These are phyloP conservation scores for Chrysoporthe cubensis DNA, from an alignment of 2,329 filamentous ascomycete genomes.

Conservation along the genomic window DNA sequence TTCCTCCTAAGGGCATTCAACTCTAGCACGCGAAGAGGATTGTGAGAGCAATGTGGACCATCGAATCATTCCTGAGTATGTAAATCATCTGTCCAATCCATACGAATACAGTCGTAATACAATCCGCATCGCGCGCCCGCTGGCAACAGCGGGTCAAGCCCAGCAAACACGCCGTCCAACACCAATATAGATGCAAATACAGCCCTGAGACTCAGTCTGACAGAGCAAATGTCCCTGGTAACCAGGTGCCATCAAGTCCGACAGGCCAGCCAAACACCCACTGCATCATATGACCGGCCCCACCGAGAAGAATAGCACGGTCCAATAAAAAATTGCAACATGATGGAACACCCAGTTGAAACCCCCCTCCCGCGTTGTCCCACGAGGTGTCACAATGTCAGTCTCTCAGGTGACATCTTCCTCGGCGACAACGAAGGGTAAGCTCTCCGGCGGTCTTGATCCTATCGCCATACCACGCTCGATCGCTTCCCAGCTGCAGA, in stretches of 20 bases:
- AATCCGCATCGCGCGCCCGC: not conserved
- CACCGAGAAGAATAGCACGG: too few species aligned
- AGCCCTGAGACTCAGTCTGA: not conserved
- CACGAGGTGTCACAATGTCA: slow-evolving; percentile 1
- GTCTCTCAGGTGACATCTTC: slow-evolving; percentile 4
- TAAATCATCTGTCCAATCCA: slow-evolving; percentile 15
- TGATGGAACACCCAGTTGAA: too few species aligned
- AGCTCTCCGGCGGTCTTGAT: slow-evolving; percentile 28
- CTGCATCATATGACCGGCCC: too few species aligned
- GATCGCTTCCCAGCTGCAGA: slow-evolving; percentile 27
- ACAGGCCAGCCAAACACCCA: too few species aligned
- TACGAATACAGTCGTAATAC: slow-evolving; percentile 20
- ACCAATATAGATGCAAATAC: slow-evolving; percentile 14
- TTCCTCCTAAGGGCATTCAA: not conserved
- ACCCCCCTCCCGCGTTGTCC: too few species aligned
- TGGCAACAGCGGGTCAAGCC: slow-evolving; percentile 1
- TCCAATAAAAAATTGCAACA: too few species aligned
- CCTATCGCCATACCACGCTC: slow-evolving; percentile 35
- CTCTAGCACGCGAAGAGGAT: not conserved
- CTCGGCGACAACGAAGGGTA: slow-evolving; percentile 25
- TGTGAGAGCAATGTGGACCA: not conserved
- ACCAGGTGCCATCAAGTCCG: too few species aligned
- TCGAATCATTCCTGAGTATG: slow-evolving; percentile 14
- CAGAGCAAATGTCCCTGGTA: not conserved
- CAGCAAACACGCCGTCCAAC: slow-evolving; percentile 2